These are phyloP conservation scores for Chaetomium fimeti DNA, from an alignment of 495 filamentous ascomycete genomes.

Conservation along the genomic window DNA sequence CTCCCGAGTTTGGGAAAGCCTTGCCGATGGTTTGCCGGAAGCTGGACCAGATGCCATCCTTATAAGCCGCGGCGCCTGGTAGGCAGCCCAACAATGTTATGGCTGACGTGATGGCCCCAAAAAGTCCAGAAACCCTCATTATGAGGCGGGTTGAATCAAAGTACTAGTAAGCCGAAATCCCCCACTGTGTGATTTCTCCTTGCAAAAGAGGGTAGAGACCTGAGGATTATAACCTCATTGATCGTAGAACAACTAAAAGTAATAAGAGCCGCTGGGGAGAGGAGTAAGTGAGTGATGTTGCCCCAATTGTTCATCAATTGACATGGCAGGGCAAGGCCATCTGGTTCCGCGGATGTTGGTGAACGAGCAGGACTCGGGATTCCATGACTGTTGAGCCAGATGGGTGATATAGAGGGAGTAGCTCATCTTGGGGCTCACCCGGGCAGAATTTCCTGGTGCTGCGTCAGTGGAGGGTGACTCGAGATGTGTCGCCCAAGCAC, in stretches of 20 bases:
- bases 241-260: neutral
- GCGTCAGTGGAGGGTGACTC: constrained; percentile 1
- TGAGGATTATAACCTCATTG: neutral
- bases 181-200: neutral
- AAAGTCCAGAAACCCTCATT: constrained; percentile 42
- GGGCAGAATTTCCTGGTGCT: constrained; percentile 20
- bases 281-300: constrained; percentile 2
- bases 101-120: constrained; percentile 39
- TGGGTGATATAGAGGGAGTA: constrained; percentile 35
- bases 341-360: neutral
- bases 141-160: constrained; percentile 13
- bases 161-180: neutral
- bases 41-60: constrained; percentile 30
- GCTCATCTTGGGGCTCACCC: neutral
- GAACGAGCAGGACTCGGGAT: neutral
- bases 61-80: constrained; percentile 32
- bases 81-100: constrained; percentile 35
- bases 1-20: neutral
- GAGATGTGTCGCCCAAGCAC: neutral
- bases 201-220: neutral
- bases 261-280: neutral
- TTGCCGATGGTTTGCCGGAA: constrained; percentile 29
- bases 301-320: neutral
- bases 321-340: neutral
- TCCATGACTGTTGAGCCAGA: constrained; percentile 16